Conservation (phyloP, 345 rosid species). For the Citrus australasica region DNA sequence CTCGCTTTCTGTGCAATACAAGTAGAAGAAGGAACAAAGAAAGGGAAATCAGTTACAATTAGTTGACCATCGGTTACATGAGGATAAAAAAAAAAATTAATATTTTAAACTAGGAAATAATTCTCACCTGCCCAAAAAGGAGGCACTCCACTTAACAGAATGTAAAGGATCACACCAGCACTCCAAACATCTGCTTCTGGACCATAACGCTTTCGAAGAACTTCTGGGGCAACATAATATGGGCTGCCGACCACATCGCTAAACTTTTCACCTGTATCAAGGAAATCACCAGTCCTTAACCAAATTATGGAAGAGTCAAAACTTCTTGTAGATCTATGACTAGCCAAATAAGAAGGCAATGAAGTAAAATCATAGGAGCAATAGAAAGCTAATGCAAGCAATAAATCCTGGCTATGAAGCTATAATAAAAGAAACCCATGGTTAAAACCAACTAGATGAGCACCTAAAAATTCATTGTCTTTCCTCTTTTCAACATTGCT, state of each 20-base stretch:
- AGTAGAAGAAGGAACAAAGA: constrained; percentile 6
- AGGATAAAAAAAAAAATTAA: background rate
- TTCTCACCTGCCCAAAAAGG: constrained; percentile 91
- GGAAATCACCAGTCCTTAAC: background rate
- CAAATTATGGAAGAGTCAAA: background rate
- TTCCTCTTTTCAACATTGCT: background rate
- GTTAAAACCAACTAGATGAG: background rate
- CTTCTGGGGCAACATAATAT: constrained; percentile 91
- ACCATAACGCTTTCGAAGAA: constrained; percentile 71
- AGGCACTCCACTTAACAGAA: constrained; percentile 86
- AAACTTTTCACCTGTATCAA: constrained; percentile 60
- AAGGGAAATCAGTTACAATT: background rate
- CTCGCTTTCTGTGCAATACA: constrained; percentile 58
- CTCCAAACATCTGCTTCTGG: constrained; percentile 96
- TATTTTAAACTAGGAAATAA: background rate
- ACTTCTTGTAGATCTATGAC: background rate
- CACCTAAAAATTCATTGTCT: background rate
- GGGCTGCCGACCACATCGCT: constrained; percentile 91
- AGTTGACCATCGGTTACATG: constrained; percentile 4
- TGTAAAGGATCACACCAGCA: constrained; percentile 89
- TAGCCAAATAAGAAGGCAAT: background rate
- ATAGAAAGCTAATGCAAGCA: background rate
- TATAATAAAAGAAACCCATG: background rate
- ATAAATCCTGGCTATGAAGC: background rate
- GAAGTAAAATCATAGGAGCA: background rate